Evolutionary conservation across 1,139 yeast species (phyloP).

Genomic region (Diutina pseudorugosa): DNA sequence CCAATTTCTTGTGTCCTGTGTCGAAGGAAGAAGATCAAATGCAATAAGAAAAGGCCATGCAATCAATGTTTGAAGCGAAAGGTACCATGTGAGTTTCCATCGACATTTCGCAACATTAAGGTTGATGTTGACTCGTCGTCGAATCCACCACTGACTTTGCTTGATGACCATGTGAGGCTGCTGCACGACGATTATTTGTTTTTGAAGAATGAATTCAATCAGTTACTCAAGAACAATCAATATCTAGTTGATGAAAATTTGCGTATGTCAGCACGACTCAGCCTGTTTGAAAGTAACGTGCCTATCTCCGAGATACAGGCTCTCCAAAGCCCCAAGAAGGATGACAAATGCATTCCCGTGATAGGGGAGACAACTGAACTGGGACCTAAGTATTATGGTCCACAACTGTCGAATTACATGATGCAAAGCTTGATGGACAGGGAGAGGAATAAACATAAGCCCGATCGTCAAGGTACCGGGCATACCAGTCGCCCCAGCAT

Average conservation of each 20-base stretch:
- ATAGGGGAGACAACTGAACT: conserved; percentile 11
- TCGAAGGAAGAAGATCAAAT: conserved; percentile 28
- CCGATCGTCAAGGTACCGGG: conserved; percentile 6
- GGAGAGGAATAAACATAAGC: conserved; percentile 6
- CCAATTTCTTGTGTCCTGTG: conserved; percentile 34
- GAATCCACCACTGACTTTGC: background rate
- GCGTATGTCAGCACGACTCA: background rate
- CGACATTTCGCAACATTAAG: conserved; percentile 24
- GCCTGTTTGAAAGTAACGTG: background rate
- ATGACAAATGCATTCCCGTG: background rate
- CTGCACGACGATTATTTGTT: background rate
- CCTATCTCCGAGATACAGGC: background rate
- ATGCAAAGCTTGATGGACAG: conserved; percentile 19
- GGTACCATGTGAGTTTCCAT: conserved; percentile 25
- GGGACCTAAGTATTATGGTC: conserved; percentile 37
- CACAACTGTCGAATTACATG: conserved; percentile 37
- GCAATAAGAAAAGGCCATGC: conserved; percentile 29
- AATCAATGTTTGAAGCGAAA: conserved; percentile 24
- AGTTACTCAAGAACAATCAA: background rate
- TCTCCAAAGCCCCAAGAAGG: background rate
- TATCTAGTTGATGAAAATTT: background rate
- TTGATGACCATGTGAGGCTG: background rate
- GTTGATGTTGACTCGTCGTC: conserved; percentile 13
- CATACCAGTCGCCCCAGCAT: background rate
- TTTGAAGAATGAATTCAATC: background rate